Evolutionary conservation across 495 filamentous ascomycete genomes (phyloP).

Genomic region (Annulohypoxylon maeteangense): DNA sequence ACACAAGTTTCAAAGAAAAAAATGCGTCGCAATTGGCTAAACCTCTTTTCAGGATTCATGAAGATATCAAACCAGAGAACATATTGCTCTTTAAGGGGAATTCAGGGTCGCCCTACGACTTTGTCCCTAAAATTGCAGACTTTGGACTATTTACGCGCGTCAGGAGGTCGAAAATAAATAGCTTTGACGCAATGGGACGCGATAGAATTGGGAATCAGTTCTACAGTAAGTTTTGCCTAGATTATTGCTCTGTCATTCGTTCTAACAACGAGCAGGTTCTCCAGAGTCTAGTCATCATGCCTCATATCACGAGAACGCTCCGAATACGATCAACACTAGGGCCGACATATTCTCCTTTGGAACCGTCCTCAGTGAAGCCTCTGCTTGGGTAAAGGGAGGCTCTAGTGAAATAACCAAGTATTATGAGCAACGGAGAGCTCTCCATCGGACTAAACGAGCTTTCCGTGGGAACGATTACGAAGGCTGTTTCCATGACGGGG

Average conservation of each 20-base stretch:
- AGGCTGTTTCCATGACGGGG: slow-evolving; percentile 58
- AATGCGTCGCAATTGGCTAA: slow-evolving; percentile 7
- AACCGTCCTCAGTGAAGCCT: slow-evolving; percentile 58
- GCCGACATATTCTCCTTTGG: slow-evolving; percentile 61
- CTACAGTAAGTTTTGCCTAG: slow-evolving; percentile 46
- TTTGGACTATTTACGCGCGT: slow-evolving; percentile 51
- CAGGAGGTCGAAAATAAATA: slow-evolving; percentile 14
- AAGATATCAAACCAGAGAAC: slow-evolving; percentile 55
- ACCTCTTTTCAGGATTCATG: slow-evolving; percentile 47
- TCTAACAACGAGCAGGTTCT: slow-evolving; percentile 3
- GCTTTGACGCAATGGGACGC: slow-evolving; percentile 37
- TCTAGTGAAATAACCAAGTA: slow-evolving; percentile 49
- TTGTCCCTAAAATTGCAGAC: slow-evolving; percentile 54
- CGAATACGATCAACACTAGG: slow-evolving; percentile 42
- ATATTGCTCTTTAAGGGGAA: slow-evolving; percentile 50
- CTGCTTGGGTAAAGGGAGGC: slow-evolving; percentile 54
- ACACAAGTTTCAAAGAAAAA: background rate
- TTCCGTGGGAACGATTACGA: slow-evolving; percentile 42
- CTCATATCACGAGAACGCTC: slow-evolving; percentile 51
- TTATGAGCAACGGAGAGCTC: slow-evolving; percentile 42
- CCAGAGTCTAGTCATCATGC: slow-evolving; percentile 33
- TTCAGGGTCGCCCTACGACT: slow-evolving; percentile 43
- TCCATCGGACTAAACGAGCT: slow-evolving; percentile 34
- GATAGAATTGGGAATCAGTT: slow-evolving; percentile 47
- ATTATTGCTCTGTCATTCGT: background rate